Base-by-base conservation (phyloP, 2,329 filamentous ascomycete genomes). In the Beauveria sp. region DNA sequence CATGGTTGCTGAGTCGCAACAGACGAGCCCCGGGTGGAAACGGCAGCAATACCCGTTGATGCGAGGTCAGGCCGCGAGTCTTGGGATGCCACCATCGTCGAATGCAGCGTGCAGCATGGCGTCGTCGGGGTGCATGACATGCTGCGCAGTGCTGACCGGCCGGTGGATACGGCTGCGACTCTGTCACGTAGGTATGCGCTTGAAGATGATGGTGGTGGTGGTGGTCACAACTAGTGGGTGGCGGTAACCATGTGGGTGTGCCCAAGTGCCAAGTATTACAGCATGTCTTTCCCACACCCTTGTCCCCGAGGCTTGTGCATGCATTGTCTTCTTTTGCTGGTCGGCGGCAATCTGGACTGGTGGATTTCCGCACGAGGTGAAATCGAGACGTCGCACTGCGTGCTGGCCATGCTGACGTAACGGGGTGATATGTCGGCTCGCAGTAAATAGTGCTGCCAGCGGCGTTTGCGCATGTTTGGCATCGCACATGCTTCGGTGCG, bases 61-160 rank as follows among this genome's bases (percentile, higher is more conserved):
- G 24, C 18, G 38, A 26, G 22, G 38, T 42, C 38, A 20, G 38
- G 38, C 52, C 42, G 22, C 38, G 38, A 54, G 52, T 22, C 18
- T 26, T 20, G 52, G 52, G 14, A 43, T 54, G 22, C 52, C 52
- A 14, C 52, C 52, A 43, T 54, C 52, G 22, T 54, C 38, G 38
- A 42, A 42, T 28, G 38, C 52, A n/a, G 38, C n/a, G 38, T 43
- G 38, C 28, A 56, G 28, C 18, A 47, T 56, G 42, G 24, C 22
- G 42, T 56, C 42, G 42, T 56, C 28, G 26, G 42, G 54, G 18
- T 47, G 42, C 54, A 56, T 56, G 54, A 56, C 54, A 46, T 56
- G 54, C 16, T 46, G 42, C 42, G 52, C 52, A 28, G 22, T 46
- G 53, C 53, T 56, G 53, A 56, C 53, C 40, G 53, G 40, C 53